These are phyloP conservation scores for Chrysoporthe puriensis DNA, from an alignment of 2,329 filamentous ascomycete species.

Conservation along the genomic window DNA sequence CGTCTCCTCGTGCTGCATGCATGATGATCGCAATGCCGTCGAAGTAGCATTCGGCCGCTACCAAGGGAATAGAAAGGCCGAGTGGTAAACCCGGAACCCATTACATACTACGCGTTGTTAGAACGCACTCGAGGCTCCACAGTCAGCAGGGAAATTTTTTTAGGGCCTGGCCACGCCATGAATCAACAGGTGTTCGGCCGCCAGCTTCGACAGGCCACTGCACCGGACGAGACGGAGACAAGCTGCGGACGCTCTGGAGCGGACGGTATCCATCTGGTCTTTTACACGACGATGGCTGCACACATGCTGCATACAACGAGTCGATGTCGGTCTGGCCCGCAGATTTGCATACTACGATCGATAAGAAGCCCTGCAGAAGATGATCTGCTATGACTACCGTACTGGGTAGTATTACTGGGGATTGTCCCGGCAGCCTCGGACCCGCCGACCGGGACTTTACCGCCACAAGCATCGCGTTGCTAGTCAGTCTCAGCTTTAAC, in stretches of 20 bases:
- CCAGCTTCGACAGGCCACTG: not conserved
- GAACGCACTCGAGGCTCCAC: slow-evolving; percentile 1
- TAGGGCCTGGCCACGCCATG: not conserved
- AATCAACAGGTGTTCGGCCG: not conserved
- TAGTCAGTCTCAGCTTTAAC: not conserved
- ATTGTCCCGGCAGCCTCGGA: not conserved
- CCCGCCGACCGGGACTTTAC: not conserved
- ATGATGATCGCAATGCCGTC: slow-evolving; percentile 1
- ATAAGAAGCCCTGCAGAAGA: not conserved
- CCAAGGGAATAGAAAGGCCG: not conserved
- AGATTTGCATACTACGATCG: not conserved
- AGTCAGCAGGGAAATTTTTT: not conserved
- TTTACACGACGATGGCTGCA: not conserved
- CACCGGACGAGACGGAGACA: not conserved
- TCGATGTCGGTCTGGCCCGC: not conserved
- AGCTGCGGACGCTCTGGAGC: not conserved
- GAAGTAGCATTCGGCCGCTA: not conserved
- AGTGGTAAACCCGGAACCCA: not conserved
- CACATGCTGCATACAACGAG: not conserved
- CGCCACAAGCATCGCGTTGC: not conserved
- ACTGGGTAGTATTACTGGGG: not conserved
- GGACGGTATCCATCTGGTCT: not conserved
- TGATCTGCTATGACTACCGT: not conserved
- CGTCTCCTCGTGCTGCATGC: not conserved
- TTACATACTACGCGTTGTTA: not conserved